These are phyloP conservation scores for Fusarium caatingaense DNA, from an alignment of 2,329 filamentous ascomycete species.

Conservation along the genomic window DNA sequence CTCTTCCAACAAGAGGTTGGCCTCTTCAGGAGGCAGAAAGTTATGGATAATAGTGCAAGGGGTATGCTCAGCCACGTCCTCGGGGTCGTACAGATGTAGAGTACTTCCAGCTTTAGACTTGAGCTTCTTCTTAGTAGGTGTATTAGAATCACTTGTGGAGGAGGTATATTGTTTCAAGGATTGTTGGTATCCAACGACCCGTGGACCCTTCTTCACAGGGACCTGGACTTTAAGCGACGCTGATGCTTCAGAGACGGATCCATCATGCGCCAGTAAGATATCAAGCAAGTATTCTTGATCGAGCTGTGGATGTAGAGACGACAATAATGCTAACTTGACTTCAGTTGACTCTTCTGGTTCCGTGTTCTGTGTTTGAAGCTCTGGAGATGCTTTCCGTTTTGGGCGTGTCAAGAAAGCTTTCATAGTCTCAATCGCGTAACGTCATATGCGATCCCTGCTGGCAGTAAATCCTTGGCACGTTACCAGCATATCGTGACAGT, in stretches of 20 bases:
- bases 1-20: constrained; percentile 79
- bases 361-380: constrained; percentile 43
- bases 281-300: constrained; percentile 79
- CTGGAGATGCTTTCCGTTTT: constrained; percentile 60
- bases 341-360: constrained; percentile 83
- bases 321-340: constrained; percentile 84
- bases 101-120: constrained; percentile 83
- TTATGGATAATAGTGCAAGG: constrained; percentile 94
- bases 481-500: neutral
- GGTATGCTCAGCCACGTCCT: constrained; percentile 83
- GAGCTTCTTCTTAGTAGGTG: constrained; percentile 59
- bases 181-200: constrained; percentile 67
- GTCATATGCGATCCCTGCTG: neutral
- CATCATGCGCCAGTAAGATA: constrained; percentile 79
- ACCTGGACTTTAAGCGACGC: constrained; percentile 59
- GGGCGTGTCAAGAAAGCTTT: constrained; percentile 66
- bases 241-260: constrained; percentile 76
- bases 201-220: constrained; percentile 50
- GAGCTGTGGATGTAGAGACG: constrained; percentile 76
- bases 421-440: constrained; percentile 55
- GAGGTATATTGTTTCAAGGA: constrained; percentile 68
- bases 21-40: constrained; percentile 78
- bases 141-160: constrained; percentile 18
- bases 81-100: constrained; percentile 82
- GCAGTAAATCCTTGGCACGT: neutral